These are phyloP conservation scores for Escallonia herrerae DNA, from an alignment of 129 eudicot genomes.

Conservation along the genomic window DNA sequence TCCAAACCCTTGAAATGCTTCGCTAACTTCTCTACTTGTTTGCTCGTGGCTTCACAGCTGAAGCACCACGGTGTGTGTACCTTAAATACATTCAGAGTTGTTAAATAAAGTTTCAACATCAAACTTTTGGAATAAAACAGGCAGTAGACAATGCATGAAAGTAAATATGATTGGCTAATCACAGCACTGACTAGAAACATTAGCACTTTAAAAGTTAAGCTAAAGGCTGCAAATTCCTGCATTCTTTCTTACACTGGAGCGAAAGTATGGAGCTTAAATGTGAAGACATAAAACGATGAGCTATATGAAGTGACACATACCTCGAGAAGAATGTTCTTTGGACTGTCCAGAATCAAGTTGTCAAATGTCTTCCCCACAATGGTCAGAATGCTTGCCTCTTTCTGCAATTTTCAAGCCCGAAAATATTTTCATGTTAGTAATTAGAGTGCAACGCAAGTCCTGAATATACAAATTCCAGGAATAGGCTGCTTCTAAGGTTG, in stretches of 20 bases:
- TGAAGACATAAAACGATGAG: too few species aligned
- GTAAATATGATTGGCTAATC: too few species aligned
- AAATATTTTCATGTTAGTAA: neutral
- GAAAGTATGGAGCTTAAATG: too few species aligned
- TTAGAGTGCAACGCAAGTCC: neutral
- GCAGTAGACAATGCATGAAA: too few species aligned
- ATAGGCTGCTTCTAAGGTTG: neutral
- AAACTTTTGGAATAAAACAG: too few species aligned
- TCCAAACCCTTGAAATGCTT: slow-evolving; percentile 88
- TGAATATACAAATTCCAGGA: too few species aligned
- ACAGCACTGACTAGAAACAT: neutral
- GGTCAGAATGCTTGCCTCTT: slow-evolving; percentile 46
- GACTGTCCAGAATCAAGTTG: slow-evolving; percentile 54
- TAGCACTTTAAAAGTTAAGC: neutral
- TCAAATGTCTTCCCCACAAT: slow-evolving; percentile 90
- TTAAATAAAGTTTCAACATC: neutral
- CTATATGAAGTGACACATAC: slow-evolving; percentile 24
- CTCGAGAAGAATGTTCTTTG: slow-evolving; percentile 75
- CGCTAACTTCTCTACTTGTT: slow-evolving; percentile 80
- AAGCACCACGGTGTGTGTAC: slow-evolving; percentile 93
- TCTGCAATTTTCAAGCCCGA: slow-evolving; percentile 32
- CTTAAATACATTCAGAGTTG: slow-evolving; percentile 31
- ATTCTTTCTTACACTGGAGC: neutral
- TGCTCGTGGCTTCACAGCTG: slow-evolving; percentile 74
- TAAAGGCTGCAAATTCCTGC: neutral